Evolutionary conservation across 1,284 basidiomycete species (phyloP), one percentile per base, ranked within the genome.

Genomic region (Ganoderma leucocontextum): DNA sequence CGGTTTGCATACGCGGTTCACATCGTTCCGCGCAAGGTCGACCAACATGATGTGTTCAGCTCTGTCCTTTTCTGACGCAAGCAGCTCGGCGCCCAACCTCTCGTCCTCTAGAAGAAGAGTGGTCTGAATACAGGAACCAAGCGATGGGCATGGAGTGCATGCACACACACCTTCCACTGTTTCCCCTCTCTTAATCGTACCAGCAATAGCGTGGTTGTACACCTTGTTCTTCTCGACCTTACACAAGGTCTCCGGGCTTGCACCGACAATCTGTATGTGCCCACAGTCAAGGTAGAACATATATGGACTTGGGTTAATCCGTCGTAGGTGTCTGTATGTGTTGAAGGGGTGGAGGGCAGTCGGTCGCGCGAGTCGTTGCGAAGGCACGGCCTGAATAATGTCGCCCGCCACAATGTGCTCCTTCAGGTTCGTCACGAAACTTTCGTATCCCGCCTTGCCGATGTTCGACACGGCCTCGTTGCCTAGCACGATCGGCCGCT

Each of bases 21-120:
- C 96, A 78, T 99, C 98, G 83, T 99, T 99, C n/a, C 98, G 87
- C 8, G 98, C 98, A 68, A 99, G 87, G 81, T 99, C 98, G 65
- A 99, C 96, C 65, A 99, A 88, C 98, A 99, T 99, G 79, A 99
- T 97, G 78, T 99, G 97, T 78, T 99, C 98, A 35, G 98, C 96
- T 52, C 95, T 89, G 79, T 99, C 98, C 79, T 99, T 99, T 73
- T 95, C 93, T 0, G 95, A 97, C 17, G 88, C 85, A 19, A 91
- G 82, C 8, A 99, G 86, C 67, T 91, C 88, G 25, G 88, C 84
- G 1, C 93, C 93, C 0, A 99, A 84, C 71, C 82, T 81, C 63
- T 89, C 90, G 78, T 99, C 98, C 92, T 99, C 98, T 96, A 77
- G 42, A 60, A 55, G 33, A 49, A 47, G 8, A 47, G 12, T 60